These are phyloP conservation scores for Apiospora koreana DNA, from an alignment of 2,329 filamentous ascomycete species.

Conservation along the genomic window DNA sequence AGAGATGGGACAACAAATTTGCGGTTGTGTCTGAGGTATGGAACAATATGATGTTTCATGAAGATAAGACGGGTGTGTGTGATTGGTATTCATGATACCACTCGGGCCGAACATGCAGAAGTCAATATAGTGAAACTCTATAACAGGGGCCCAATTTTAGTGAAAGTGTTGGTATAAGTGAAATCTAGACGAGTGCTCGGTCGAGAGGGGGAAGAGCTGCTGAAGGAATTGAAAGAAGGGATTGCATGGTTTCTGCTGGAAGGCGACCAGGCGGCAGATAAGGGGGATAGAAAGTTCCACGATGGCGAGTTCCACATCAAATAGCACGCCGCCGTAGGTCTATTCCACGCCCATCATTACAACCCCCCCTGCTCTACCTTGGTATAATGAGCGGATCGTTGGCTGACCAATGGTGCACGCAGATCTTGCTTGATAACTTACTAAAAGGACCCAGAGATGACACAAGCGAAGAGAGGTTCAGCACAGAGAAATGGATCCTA, in stretches of 20 bases:
- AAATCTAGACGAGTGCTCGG: background rate
- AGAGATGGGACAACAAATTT: background rate
- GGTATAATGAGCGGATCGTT: background rate
- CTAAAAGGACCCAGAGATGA: background rate
- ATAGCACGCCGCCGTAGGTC: background rate
- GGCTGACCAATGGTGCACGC: background rate
- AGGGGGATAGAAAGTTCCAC: background rate
- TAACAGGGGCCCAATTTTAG: no score
- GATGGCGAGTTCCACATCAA: constrained; percentile 13
- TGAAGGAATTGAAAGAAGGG: background rate
- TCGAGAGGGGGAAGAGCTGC: background rate
- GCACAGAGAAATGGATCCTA: background rate
- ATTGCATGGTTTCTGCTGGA: constrained; percentile 9
- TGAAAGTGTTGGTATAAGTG: no score
- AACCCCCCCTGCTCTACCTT: background rate
- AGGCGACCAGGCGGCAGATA: constrained; percentile 2
- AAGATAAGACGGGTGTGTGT: background rate
- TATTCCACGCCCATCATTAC: background rate
- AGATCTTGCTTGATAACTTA: background rate
- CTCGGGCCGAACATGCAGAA: no score
- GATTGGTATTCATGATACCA: background rate
- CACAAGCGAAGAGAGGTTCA: background rate
- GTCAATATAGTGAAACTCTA: no score
- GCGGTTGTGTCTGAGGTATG: background rate
- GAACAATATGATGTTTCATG: background rate